Conservation (phyloP, 1,139 yeast genomes). For the Zygoascus meyerae region DNA sequence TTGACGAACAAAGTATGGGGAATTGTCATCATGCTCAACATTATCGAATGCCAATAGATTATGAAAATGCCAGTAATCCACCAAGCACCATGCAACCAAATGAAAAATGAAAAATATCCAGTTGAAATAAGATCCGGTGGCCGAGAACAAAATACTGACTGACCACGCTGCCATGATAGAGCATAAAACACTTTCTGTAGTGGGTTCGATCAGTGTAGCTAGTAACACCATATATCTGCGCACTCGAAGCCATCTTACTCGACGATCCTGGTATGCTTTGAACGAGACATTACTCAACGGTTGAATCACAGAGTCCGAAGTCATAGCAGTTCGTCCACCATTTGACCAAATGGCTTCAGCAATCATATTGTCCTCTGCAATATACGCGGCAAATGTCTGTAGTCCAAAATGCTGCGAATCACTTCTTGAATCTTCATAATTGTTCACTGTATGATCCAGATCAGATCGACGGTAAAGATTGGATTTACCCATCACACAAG, state of each 20-base stretch:
- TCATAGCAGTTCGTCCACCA: slow-evolving; percentile 72
- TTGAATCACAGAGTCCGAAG: slow-evolving; percentile 74
- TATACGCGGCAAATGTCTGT: slow-evolving; percentile 67
- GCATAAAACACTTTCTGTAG: slow-evolving; percentile 64
- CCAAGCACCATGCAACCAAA: slow-evolving; percentile 53
- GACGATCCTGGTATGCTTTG: slow-evolving; percentile 56
- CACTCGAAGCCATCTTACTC: slow-evolving; percentile 86
- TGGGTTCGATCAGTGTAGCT: slow-evolving; percentile 82
- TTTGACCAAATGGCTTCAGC: slow-evolving; percentile 77
- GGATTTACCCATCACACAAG: slow-evolving; percentile 92
- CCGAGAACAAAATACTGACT: slow-evolving; percentile 43
- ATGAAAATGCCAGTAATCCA: slow-evolving; percentile 58
- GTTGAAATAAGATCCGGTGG: slow-evolving; percentile 14
- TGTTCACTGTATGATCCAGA: slow-evolving; percentile 55
- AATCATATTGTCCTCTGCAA: slow-evolving; percentile 92
- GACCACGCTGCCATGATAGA: slow-evolving; percentile 51
- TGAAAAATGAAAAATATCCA: slow-evolving; percentile 45
- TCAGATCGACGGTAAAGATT: slow-evolving; percentile 69
- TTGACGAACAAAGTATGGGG: slow-evolving; percentile 30
- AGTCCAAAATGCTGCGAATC: slow-evolving; percentile 41
- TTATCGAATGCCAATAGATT: slow-evolving; percentile 37
- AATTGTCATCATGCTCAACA: slow-evolving; percentile 25
- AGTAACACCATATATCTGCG: slow-evolving; percentile 81
- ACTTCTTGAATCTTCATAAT: not conserved
- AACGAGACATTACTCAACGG: slow-evolving; percentile 52